phyloP scores from a whole-genome alignment of 768 basidiomycete species.

The Goffeauzyma gilvescens region DNA sequence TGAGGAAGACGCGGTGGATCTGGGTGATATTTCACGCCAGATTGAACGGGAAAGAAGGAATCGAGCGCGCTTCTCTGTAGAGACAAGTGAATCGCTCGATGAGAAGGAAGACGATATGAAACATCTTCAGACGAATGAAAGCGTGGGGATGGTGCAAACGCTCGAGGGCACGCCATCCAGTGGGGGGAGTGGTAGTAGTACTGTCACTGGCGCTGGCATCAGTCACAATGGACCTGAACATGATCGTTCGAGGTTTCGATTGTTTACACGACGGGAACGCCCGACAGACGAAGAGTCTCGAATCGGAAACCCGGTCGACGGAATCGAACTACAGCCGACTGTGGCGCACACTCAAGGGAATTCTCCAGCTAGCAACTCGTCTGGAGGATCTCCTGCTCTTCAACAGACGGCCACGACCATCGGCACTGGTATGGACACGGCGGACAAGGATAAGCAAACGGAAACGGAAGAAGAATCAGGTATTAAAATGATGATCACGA shows the following conservation, averaged over 20 bases:
- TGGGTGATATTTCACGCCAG: conserved; percentile 36
- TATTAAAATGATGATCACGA: too few species aligned
- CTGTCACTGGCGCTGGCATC: too few species aligned
- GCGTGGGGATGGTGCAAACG: too few species aligned
- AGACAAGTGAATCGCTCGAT: conserved; percentile 13
- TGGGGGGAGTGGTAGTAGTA: too few species aligned
- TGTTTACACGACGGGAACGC: too few species aligned
- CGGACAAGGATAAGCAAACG: conserved; percentile 37
- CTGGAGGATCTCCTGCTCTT: conserved; percentile 15
- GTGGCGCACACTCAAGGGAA: background rate
- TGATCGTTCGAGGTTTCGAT: too few species aligned
- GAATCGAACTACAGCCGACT: background rate
- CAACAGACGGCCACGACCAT: conserved; percentile 12
- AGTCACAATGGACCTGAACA: too few species aligned
- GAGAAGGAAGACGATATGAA: conserved; percentile 32
- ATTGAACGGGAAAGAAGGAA: background rate
- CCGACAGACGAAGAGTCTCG: background rate
- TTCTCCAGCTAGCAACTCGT: background rate
- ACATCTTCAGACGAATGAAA: conserved; percentile 34
- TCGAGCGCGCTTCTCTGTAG: conserved; percentile 5
- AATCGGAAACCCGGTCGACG: background rate
- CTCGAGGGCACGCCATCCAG: too few species aligned
- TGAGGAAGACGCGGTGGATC: conserved; percentile 59
- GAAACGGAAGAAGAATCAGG: too few species aligned
- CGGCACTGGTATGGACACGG: conserved; percentile 11